A percentile compares a stretch with the other conserved stretches of the same genome.
phyloP scores from a whole-genome alignment of 257 asterid species.

The Buddleja alternifolia region DNA sequence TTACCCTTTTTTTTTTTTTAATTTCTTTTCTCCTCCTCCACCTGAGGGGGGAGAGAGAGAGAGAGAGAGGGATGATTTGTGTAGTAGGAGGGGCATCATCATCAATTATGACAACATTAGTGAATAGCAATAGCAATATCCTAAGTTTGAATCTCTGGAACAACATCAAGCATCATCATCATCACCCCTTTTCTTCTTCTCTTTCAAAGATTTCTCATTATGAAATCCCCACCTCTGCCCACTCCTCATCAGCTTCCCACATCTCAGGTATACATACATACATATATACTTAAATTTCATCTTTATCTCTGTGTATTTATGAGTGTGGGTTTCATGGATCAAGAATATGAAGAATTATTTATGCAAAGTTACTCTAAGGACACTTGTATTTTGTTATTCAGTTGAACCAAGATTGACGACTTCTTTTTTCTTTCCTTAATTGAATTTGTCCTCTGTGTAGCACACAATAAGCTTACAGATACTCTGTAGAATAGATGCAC shows the following conservation, averaged over 20 bases:
- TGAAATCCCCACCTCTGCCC: conserved; percentile 29
- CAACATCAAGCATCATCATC: conserved; percentile 36
- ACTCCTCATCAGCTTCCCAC: conserved; percentile 31
- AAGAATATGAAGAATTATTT: not conserved
- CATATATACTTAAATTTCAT: too few species aligned
- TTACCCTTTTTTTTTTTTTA: conserved; percentile 28
- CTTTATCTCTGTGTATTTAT: not conserved
- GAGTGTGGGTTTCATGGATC: conserved; percentile 5
- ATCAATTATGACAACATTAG: conserved; percentile 11
- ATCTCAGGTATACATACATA: conserved; percentile 44
- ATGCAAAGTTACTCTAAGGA: not conserved
- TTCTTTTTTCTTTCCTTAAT: not conserved
- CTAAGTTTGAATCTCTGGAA: conserved; percentile 32
- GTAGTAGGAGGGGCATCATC: conserved; percentile 40
- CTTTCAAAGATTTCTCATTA: conserved; percentile 35
- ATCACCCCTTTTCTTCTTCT: conserved; percentile 33
- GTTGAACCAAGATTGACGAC: conserved; percentile 11
- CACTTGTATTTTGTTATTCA: conserved; percentile 6
- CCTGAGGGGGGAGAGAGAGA: conserved; percentile 20
- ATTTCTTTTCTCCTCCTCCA: conserved; percentile 16
- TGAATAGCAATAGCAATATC: conserved; percentile 29
- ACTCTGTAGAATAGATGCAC: too few species aligned
- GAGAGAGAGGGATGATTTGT: conserved; percentile 34
- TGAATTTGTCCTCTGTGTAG: not conserved
- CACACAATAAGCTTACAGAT: conserved; percentile 4